Base-by-base conservation (phyloP, 257 asterid genomes). In the Datura wrightii region DNA sequence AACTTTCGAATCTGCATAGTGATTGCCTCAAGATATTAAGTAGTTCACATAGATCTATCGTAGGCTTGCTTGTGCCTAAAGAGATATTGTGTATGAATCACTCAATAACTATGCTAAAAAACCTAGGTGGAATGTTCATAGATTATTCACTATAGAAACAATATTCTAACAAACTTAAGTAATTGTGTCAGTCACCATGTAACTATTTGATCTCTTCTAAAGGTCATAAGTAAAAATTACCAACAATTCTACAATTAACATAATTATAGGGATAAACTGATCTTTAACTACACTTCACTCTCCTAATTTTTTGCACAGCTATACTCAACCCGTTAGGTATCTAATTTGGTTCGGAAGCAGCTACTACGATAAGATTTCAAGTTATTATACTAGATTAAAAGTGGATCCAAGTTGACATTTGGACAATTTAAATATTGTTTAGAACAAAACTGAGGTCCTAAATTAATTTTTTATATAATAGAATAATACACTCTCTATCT, bases 401-500 rank as follows among this genome's bases (percentile, higher is more conserved):
- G n/a, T 63, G 41, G 80, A 8, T 44, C 56, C 39, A 72, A 72
- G 58, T 72, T 72, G 80, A 72, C n/a, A n/a, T n/a, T 72, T 72
- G 80, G 5, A 46, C 11, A 72, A 72, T 46, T 72, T 46, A 24
- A 72, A 72, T 46, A 19, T 19, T 19, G 59, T 46, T 19, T 46
- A 72, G 80, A 46, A 19, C 58, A 46, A 46, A 72, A 72, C 10
- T 44, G 59, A 46, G 59, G 34, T 72, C 58, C 58, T 19, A 72
- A 46, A 46, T n/a, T 46, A 24, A 46, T 72, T 58, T 44, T 19
- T 72, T 72, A 72, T 10, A 72, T 46, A 46, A 46, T 19, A n/a
- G 80, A 34, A 52, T 46, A 72, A 72, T 19, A 72, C 58, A 5
- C 59, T 46, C 39, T 2, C 2, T 7, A 5, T 10, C 41, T 19